Evolutionary conservation across 768 basidiomycete genomes (phyloP), one percentile per base, ranked within the genome.

Genomic region (Lenzites betulinus): DNA sequence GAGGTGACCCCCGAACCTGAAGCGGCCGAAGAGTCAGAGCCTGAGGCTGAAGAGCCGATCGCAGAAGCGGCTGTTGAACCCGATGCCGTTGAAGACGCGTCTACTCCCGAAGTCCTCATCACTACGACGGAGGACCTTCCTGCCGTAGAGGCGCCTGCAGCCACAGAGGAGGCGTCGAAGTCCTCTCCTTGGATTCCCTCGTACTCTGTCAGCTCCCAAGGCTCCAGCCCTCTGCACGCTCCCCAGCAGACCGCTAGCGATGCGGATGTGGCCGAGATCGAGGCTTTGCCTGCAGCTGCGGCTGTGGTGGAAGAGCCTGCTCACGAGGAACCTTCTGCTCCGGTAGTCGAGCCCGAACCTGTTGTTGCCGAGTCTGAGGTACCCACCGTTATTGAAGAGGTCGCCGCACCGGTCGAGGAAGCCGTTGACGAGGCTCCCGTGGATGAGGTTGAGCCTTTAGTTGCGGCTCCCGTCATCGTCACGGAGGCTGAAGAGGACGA

Each of bases 191-290:
- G 78, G 79, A 75, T 76, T 15, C 75, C 79, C 7, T 82, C 82
- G 3, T 84, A 82, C 73, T 78, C 78, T 50, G 82, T 83, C 25
- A 80, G 75, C 42, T 77, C 66, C 9, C 78, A 78, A 68, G 78
- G 76, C 13, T 59, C 68, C 6, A 69, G 64, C 38, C 68, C 68
- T 9, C 47, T 58, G n/a, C 60, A 58, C 12, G 25, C 57, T 15
- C 60, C 67, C n/a, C 51, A 62, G 30, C 28, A 54, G 18, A 58
- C 64, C 15, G 58, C 64, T 1, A 43, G 44, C 1, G 58, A 65
- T 44, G 62, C 51, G 11, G 62, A 64, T 42, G 60, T 65, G 5
- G 58, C 58, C 12, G 63, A 66, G 54, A 51, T 66, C 30, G 52
- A 64, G 25, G 23, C 66, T 3, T 28, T 67, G 26, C 52, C 65